Base-by-base conservation (phyloP, 1,284 basidiomycete species). In the Sanguinoderma infundibulare region DNA sequence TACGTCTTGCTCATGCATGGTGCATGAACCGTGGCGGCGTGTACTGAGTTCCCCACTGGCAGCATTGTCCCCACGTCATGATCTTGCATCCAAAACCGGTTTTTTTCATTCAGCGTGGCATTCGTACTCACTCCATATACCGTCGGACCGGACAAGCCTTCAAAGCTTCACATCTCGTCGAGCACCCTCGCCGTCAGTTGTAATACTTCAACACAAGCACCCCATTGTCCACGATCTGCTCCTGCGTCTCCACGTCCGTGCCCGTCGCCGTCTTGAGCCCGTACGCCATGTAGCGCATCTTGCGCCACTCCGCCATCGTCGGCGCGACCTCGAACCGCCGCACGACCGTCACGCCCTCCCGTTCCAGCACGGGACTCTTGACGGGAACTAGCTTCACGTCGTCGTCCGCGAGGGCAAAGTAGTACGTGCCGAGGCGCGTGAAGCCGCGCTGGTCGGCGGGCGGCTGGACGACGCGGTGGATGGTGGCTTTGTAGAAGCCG, bases 381-480 rank as follows among this genome's bases (percentile, higher is more conserved):
- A 73, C 53, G 7, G 76, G 75, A 2, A 62, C 60, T n/a, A 78
- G 69, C 47, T 59, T 66, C 36, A 74, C 67, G 47, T 72, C 61
- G 69, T 77, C 75, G 57, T 73, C 71, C 34, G 73, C 65, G 47
- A 75, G 70, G 7, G 67, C 74, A 66, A 83, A 82, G 70, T 81
- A 82, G 60, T 79, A 76, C 12, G 79, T 70, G 30, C 81, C 79
- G 17, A 82, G 73, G 8, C 82, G 74, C 55, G 78, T 71, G 68
- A 73, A 74, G 9, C 78, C 74, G 0, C 72, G 73, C 65, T 85
- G 84, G 65, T 85, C 83, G 22, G 72, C 61, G 0, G 83, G 83
- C 10, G 83, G 84, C 35, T 81, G 76, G 38, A 79, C 67, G 50
- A 86, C 83, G 49, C 79, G 75, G 63, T 78, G 77, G 44, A 78